phyloP scores from a whole-genome alignment of 306 rosid genomes.

The Acacia confusa region DNA sequence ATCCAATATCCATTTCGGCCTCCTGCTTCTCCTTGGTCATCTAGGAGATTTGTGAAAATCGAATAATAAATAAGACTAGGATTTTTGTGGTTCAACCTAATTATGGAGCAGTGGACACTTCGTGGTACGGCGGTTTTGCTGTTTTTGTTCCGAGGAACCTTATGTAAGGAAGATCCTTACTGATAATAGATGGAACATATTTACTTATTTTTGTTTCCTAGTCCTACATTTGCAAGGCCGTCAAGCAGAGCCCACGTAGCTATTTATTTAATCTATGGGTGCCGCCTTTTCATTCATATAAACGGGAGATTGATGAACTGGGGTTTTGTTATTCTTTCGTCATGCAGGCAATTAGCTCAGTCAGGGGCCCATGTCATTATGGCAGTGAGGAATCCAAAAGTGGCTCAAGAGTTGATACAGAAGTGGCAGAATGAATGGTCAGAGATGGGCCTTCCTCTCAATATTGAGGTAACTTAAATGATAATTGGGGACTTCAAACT shows the following conservation, averaged over 20 bases:
- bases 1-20: background rate
- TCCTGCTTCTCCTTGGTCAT: background rate
- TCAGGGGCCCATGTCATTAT: conserved; percentile 95
- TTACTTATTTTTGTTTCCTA: background rate
- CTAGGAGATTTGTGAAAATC: background rate
- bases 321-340: conserved; percentile 18
- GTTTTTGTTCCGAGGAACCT: background rate
- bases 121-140: background rate
- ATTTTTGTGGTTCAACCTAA: background rate
- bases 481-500: conserved; percentile 1
- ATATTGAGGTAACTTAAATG: conserved; percentile 70
- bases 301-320: background rate
- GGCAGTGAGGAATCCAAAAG: conserved; percentile 95
- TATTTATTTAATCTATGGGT: conserved; percentile 13
- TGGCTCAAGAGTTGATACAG: conserved; percentile 78
- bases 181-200: conserved; percentile 5
- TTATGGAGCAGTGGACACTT: background rate
- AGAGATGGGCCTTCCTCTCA: conserved; percentile 82
- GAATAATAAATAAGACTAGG: background rate
- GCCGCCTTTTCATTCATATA: background rate
- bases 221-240: conserved; percentile 4
- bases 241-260: conserved; percentile 14
- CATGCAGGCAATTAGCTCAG: conserved; percentile 89
- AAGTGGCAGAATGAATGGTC: conserved; percentile 88
- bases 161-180: background rate